Evolutionary conservation across 164 flowering plant species (phyloP).

Genomic region (Magnolia sinica): DNA sequence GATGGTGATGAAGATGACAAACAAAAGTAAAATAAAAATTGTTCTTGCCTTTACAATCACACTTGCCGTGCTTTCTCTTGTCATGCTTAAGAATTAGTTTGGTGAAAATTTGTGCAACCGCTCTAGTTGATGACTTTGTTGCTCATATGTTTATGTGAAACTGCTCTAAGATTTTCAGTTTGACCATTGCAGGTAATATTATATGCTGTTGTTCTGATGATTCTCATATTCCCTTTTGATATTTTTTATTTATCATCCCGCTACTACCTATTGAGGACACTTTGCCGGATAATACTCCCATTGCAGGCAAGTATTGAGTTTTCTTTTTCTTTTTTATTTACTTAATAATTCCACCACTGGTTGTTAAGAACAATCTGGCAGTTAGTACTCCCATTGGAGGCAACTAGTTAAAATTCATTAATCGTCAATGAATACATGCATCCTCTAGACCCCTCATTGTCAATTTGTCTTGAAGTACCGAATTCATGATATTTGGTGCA

Average conservation of each 20-base stretch:
- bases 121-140: background rate
- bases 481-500: no score
- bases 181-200: conserved; percentile 69
- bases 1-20: background rate
- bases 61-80: background rate
- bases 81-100: no score
- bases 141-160: background rate
- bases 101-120: background rate
- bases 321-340: no score
- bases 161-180: background rate
- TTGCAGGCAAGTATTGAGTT: conserved; percentile 58
- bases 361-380: background rate
- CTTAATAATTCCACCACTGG: no score
- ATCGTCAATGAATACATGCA: background rate
- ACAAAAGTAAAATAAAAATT: background rate
- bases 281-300: conserved; percentile 85
- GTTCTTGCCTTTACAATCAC: background rate
- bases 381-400: background rate
- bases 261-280: conserved; percentile 75
- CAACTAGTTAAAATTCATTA: background rate
- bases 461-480: no score
- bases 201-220: conserved; percentile 64
- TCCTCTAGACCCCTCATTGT: background rate
- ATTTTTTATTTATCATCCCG: conserved; percentile 87
- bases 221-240: conserved; percentile 87